Base-by-base conservation (phyloP, 164 flowering plant genomes). In the Pachysandra terminalis region DNA sequence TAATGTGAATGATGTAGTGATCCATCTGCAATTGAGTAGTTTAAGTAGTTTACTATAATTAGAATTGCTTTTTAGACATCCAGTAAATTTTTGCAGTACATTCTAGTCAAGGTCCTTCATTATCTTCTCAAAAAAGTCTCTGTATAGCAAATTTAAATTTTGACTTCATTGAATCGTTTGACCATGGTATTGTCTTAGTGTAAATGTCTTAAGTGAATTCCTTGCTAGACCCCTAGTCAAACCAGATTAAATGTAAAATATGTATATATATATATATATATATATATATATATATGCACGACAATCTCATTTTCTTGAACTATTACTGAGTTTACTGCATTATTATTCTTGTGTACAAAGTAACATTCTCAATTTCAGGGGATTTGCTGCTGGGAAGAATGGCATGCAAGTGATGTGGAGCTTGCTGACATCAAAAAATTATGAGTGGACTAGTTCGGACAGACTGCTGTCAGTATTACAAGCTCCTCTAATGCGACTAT, bases 401-500 rank as follows among this genome's bases (percentile, higher is more conserved):
- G 96, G 87, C 68, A 82, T 86, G 83, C 93, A 86, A 71, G 83
- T 88, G 66, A 73, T 91, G 93, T 72, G 74, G 72, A 80, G 77
- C 67, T 73, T 94, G 74, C 74, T 94, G 69, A 79, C 84, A 37
- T 82, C 86, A 64, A 59, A 62, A 52, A 70, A 72, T 61, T 56
- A 73, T 70, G 85, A 86, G 75, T 94, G 96, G 98, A 70, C 74
- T 41, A 74, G 71, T 19, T 91, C 90, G 63, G 80, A 67, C n/a
- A 70, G 32, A 68, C 45, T 90, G 67, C 48, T 78, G 21, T 57
- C 83, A 56, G 89, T 68, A 37, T 66, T 91, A 63, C 81, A 75
- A 78, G 66, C 79, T 51, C 88, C 90, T 81, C 75, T 94, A 22
- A 77, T 87, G 87, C 90, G 97, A 63, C 72, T 91, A 45, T 94